phyloP scores from a whole-genome alignment of 257 asterid species.

The Verbena officinalis region DNA sequence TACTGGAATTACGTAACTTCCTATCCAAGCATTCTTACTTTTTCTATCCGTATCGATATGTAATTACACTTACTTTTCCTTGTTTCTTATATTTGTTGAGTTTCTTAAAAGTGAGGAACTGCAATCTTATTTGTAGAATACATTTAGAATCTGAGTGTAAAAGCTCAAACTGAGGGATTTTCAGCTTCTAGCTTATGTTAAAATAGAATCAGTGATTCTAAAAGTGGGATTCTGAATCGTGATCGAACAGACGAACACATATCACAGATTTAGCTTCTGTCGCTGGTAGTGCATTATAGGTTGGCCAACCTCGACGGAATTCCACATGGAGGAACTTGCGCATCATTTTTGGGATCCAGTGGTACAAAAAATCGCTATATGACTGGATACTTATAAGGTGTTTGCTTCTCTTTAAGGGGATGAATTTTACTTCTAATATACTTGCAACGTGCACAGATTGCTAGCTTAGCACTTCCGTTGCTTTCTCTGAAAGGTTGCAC shows the following conservation, averaged over 20 bases:
- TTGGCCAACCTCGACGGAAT: too few species aligned
- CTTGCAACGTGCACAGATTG: constrained; percentile 1
- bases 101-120: neutral
- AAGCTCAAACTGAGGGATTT: constrained; percentile 3
- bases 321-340: too few species aligned
- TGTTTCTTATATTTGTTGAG: constrained; percentile 10
- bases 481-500: neutral
- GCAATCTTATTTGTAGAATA: constrained; percentile 22
- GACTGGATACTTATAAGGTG: too few species aligned
- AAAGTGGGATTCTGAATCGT: too few species aligned
- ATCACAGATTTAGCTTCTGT: too few species aligned
- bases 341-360: too few species aligned
- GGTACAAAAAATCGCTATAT: too few species aligned
- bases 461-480: neutral
- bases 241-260: too few species aligned
- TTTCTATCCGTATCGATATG: constrained; percentile 16
- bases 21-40: constrained; percentile 13
- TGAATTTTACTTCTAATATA: neutral
- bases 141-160: constrained; percentile 14
- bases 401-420: too few species aligned
- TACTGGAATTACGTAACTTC: constrained; percentile 19
- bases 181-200: constrained; percentile 20
- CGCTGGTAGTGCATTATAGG: too few species aligned
- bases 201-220: too few species aligned
- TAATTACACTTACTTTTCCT: constrained; percentile 5